These are phyloP conservation scores for Thinopyrum elongatum DNA, from an alignment of 176 grass and related monocot species.

Conservation along the genomic window DNA sequence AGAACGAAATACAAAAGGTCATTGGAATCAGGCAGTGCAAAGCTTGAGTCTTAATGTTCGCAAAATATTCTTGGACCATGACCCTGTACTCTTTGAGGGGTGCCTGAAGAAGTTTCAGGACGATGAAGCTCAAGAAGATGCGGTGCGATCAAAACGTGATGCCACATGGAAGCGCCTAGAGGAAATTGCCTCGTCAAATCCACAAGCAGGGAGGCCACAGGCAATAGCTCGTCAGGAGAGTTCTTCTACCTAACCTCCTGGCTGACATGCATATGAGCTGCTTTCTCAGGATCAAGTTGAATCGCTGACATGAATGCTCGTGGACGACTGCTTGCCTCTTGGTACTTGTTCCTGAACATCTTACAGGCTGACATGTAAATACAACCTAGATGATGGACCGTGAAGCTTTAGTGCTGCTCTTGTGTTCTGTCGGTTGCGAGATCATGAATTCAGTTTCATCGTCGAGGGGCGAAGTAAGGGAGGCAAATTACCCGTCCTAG, in stretches of 20 bases:
- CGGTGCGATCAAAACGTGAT: constrained; percentile 45
- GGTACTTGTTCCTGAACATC: constrained; percentile 23
- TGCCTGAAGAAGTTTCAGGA: constrained; percentile 70
- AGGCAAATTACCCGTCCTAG: not conserved
- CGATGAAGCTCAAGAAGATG: constrained; percentile 49
- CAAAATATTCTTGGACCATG: not conserved
- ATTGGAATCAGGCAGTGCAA: not conserved
- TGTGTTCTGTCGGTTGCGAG: not conserved
- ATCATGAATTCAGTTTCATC: constrained; percentile 8
- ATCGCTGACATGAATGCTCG: constrained; percentile 35
- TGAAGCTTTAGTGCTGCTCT: constrained; percentile 15
- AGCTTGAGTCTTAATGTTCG: not conserved
- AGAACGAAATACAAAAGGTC: not conserved
- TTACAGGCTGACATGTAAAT: constrained; percentile 41
- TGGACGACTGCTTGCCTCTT: constrained; percentile 8
- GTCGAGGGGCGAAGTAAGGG: not conserved
- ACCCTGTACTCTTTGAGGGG: constrained; percentile 50
- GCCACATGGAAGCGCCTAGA: constrained; percentile 65
- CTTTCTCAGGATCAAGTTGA: constrained; percentile 3
- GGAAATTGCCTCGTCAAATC: constrained; percentile 52
- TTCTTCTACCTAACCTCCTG: constrained; percentile 27
- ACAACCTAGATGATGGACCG: constrained; percentile 1
- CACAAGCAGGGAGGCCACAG: constrained; percentile 30
- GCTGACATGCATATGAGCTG: not conserved
- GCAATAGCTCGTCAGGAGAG: constrained; percentile 8